Conservation (phyloP, 2,329 filamentous ascomycete genomes). For the Calonectria leucothoes region DNA sequence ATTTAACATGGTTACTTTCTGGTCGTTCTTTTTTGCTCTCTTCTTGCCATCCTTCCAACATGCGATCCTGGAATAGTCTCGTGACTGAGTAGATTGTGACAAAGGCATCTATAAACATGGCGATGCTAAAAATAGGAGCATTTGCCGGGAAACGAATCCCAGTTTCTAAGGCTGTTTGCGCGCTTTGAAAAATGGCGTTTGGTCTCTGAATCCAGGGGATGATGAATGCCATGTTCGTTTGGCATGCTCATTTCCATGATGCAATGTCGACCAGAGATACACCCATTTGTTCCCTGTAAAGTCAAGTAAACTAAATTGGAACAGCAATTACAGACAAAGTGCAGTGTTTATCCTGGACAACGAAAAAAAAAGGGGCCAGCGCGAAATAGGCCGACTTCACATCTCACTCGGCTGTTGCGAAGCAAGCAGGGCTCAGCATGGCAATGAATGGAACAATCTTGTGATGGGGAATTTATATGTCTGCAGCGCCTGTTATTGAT, state of each 20-base stretch:
- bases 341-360: neutral
- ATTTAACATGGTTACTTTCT: no score
- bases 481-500: neutral
- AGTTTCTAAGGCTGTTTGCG: no score
- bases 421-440: neutral
- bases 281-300: neutral
- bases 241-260: neutral
- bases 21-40: no score
- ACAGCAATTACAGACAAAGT: neutral
- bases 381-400: neutral
- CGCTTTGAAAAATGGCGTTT: no score
- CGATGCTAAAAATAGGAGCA: no score
- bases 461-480: neutral
- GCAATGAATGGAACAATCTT: neutral
- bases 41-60: no score
- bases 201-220: no score
- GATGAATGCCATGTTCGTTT: no score
- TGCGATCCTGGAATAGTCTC: no score
- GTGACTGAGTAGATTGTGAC: no score
- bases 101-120: no score
- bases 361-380: neutral
- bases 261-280: neutral
- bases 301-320: neutral
- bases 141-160: no score
- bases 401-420: neutral